Evolutionary conservation across 2,329 filamentous ascomycete genomes (phyloP).

Genomic region (Microascus cirrosus): DNA sequence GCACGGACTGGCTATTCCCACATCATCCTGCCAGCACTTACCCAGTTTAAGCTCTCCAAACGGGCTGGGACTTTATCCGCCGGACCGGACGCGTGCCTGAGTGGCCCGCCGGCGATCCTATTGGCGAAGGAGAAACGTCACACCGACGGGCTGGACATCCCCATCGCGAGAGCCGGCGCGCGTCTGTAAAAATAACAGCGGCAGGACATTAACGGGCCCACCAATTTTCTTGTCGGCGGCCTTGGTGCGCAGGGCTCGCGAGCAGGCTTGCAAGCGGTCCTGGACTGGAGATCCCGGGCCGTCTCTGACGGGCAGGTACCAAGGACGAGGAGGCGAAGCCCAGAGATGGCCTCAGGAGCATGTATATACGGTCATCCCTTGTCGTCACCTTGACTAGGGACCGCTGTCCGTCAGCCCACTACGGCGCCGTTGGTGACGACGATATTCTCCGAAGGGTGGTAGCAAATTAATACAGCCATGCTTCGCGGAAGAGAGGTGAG

Average conservation of each 20-base stretch:
- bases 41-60: not conserved
- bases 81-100: not conserved
- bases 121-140: not conserved
- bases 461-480: not conserved
- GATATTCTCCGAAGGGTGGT: not conserved
- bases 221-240: too few species aligned
- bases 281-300: not conserved
- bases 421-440: too few species aligned
- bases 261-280: not conserved
- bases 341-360: not conserved
- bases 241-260: too few species aligned
- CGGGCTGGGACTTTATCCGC: constrained; percentile 1
- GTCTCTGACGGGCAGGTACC: too few species aligned
- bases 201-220: constrained; percentile 3
- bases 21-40: not conserved
- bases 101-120: not conserved
- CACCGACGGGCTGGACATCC: not conserved
- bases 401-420: not conserved
- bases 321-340: too few species aligned
- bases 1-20: not conserved
- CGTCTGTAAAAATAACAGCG: constrained; percentile 3
- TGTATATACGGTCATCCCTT: not conserved
- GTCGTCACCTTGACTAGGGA: not conserved
- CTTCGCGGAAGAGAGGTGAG: not conserved
- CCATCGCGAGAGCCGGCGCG: not conserved